Percentiles rank a stretch among this genome's conserved stretches.
Evolutionary conservation across 768 basidiomycete genomes (phyloP).

Genomic region (Guyanaporus albipodus): DNA sequence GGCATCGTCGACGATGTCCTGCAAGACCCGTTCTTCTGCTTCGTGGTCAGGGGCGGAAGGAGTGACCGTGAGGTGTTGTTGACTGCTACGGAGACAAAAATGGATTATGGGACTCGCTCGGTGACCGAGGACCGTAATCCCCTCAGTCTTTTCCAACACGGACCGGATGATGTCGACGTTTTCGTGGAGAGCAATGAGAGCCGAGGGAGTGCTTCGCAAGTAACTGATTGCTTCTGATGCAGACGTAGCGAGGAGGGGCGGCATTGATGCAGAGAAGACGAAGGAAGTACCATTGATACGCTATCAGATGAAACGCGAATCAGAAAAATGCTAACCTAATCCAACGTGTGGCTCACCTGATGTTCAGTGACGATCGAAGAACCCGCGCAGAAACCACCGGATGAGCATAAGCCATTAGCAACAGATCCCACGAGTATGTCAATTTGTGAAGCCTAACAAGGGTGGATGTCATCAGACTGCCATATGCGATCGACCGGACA

Average conservation of each 20-base stretch:
- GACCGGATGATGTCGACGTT: conserved; percentile 77
- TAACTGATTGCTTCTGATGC: conserved; percentile 84
- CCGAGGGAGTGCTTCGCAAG: conserved; percentile 68
- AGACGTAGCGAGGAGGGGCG: conserved; percentile 82
- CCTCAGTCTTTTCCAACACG: conserved; percentile 75
- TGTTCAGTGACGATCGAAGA: conserved; percentile 79
- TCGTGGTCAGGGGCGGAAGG: conserved; percentile 45
- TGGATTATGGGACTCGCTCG: conserved; percentile 87
- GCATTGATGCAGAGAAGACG: conserved; percentile 95
- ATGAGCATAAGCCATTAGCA: conserved; percentile 75
- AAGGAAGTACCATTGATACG: conserved; percentile 95
- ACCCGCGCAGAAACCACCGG: conserved; percentile 95
- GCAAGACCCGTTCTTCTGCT: conserved; percentile 74
- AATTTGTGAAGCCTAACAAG: conserved; percentile 69
- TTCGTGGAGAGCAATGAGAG: conserved; percentile 73
- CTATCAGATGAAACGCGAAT: conserved; percentile 34
- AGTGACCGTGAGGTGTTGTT: conserved; percentile 19
- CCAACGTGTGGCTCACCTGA: conserved; percentile 48
- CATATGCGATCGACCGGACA: not conserved
- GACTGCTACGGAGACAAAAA: conserved; percentile 52
- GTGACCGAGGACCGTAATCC: conserved; percentile 83
- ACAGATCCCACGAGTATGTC: conserved; percentile 95
- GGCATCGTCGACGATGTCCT: conserved; percentile 90
- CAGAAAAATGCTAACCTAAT: not conserved
- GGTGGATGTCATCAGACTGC: not conserved